These are phyloP conservation scores for Gloeostereum incarnatum DNA, from an alignment of 768 basidiomycete species.

Conservation along the genomic window DNA sequence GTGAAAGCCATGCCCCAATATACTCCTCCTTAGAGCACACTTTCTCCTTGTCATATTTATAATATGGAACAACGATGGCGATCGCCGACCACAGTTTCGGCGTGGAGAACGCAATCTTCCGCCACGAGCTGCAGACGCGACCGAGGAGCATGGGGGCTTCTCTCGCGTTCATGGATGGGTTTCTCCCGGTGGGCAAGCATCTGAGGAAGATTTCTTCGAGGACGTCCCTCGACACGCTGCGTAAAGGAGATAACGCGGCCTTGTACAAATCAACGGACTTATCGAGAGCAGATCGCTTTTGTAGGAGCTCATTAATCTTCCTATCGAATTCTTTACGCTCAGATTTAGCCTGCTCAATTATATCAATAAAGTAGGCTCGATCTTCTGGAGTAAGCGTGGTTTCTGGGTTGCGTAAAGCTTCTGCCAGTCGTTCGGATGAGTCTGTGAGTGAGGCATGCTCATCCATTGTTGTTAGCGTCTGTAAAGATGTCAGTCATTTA, in stretches of 20 bases:
- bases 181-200: background rate
- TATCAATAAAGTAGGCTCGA: too few species aligned
- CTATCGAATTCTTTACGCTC: too few species aligned
- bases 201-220: conserved; percentile 1
- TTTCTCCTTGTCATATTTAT: background rate
- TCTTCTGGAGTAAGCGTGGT: too few species aligned
- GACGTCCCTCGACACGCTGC: background rate
- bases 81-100: background rate
- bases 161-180: background rate
- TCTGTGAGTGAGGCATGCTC: too few species aligned
- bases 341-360: too few species aligned
- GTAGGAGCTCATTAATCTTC: background rate
- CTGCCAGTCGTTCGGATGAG: too few species aligned
- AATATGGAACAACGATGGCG: background rate
- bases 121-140: conserved; percentile 17
- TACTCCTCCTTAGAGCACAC: background rate
- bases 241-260: conserved; percentile 17
- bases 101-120: conserved; percentile 10
- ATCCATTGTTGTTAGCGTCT: too few species aligned
- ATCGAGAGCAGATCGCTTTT: background rate
- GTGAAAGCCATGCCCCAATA: background rate
- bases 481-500: too few species aligned
- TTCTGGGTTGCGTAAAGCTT: too few species aligned
- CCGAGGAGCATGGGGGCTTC: conserved; percentile 15
- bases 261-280: background rate